These are phyloP conservation scores for Hypericum perforatum DNA, from an alignment of 345 rosid genomes.

Conservation along the genomic window DNA sequence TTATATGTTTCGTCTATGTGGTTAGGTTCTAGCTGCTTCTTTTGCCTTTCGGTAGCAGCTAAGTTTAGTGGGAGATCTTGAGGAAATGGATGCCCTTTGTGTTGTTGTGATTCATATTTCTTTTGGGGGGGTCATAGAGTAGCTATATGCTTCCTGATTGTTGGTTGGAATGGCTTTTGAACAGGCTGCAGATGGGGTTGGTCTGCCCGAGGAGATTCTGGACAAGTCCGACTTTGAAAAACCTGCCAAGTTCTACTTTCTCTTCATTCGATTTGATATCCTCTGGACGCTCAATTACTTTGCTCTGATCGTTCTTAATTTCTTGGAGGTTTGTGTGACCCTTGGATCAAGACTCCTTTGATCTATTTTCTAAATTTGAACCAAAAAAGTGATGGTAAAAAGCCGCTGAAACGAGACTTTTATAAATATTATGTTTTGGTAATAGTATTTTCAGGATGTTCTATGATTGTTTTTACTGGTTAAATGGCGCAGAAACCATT, in stretches of 20 bases:
- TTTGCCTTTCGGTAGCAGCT: no score
- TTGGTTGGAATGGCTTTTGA: conserved; percentile 11
- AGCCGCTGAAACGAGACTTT: no score
- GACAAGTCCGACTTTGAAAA: conserved; percentile 53
- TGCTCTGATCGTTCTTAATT: conserved; percentile 61
- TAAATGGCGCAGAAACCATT: conserved; percentile 62
- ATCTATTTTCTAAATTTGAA: not conserved
- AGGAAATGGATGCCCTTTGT: no score
- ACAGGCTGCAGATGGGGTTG: conserved; percentile 94
- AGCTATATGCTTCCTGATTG: not conserved
- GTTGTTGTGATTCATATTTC: no score
- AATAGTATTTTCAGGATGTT: not conserved
- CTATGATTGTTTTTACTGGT: conserved; percentile 9
- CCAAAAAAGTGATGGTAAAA: no score
- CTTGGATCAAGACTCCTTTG: not conserved
- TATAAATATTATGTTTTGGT: no score
- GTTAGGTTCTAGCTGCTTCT: no score
- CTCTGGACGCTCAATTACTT: conserved; percentile 85
- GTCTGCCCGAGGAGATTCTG: conserved; percentile 82
- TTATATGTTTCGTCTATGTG: no score
- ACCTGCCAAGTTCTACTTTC: conserved; percentile 56
- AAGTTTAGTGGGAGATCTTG: no score
- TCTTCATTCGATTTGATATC: conserved; percentile 46
- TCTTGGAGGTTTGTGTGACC: conserved; percentile 62
- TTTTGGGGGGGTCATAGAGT: no score